Conservation (phyloP, 345 rosid species). For the Sonneratia caseolaris region DNA sequence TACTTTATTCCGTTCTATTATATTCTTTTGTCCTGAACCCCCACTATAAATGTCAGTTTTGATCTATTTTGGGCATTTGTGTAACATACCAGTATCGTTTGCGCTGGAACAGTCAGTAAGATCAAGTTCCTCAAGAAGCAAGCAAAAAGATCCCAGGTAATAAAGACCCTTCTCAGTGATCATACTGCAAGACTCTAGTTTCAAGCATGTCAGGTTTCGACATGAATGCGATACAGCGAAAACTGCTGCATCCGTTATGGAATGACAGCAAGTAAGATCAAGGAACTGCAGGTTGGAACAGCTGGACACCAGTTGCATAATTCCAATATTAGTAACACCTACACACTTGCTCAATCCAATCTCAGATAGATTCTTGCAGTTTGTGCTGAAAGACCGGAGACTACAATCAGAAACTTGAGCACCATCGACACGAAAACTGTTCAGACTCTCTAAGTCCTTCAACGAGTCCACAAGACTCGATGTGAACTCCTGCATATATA, state of each 20-base stretch:
- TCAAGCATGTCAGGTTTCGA: slow-evolving; percentile 49
- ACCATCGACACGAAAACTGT: slow-evolving; percentile 46
- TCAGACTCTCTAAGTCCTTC: slow-evolving; percentile 50
- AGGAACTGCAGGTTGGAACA: slow-evolving; percentile 46
- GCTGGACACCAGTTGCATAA: slow-evolving; percentile 50
- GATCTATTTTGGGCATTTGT: neutral
- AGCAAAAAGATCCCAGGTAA: slow-evolving; percentile 50
- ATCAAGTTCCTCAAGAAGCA: slow-evolving; percentile 66
- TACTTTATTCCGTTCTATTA: neutral
- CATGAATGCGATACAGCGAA: slow-evolving; percentile 63
- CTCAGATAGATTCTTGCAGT: slow-evolving; percentile 52
- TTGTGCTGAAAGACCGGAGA: slow-evolving; percentile 33
- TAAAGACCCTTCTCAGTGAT: slow-evolving; percentile 73
- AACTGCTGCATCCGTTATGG: slow-evolving; percentile 62
- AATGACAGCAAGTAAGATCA: slow-evolving; percentile 63
- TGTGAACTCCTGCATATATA: slow-evolving; percentile 45
- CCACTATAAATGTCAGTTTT: neutral
- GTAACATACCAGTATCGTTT: slow-evolving; percentile 54
- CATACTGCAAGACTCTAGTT: slow-evolving; percentile 74
- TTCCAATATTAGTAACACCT: slow-evolving; percentile 49
- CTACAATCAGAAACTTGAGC: slow-evolving; percentile 44
- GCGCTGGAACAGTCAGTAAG: slow-evolving; percentile 72
- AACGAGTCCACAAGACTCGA: slow-evolving; percentile 24
- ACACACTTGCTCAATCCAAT: slow-evolving; percentile 70
- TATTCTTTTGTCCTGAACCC: too few species aligned